A percentile compares a stretch with the other conserved stretches of the same genome.
These are phyloP conservation scores for Pyrrhoderma lamaoense DNA, from an alignment of 1,284 basidiomycete genomes.

Conservation along the genomic window DNA sequence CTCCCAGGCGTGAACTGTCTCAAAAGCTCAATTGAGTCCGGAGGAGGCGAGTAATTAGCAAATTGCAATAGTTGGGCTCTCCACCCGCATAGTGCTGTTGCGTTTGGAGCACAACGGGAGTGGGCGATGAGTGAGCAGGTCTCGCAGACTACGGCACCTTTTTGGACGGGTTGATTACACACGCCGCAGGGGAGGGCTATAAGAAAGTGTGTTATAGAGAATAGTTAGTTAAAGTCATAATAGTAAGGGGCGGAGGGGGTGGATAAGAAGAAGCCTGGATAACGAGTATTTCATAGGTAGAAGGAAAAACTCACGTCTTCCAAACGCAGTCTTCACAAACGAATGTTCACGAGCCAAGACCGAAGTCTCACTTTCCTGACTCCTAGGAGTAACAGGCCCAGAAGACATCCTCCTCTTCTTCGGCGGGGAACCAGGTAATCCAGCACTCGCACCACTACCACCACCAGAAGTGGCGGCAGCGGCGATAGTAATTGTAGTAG, in stretches of 20 bases:
- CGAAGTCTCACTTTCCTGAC: slow-evolving; percentile 39
- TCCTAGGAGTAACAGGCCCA: slow-evolving; percentile 30
- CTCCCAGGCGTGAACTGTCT: slow-evolving; percentile 29
- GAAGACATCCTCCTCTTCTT: slow-evolving; percentile 34
- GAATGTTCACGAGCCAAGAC: slow-evolving; percentile 59
- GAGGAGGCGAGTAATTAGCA: slow-evolving; percentile 61
- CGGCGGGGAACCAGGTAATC: slow-evolving; percentile 24
- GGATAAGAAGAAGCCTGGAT: too few species aligned
- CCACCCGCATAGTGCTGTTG: slow-evolving; percentile 77
- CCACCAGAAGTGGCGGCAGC: too few species aligned
- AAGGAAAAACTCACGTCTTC: slow-evolving; percentile 65
- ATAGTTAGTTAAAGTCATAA: too few species aligned
- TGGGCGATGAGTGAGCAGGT: slow-evolving; percentile 88
- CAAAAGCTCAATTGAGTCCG: slow-evolving; percentile 40
- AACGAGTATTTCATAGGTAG: slow-evolving; percentile 2
- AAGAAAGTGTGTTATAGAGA: slow-evolving; percentile 18
- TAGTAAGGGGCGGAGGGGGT: too few species aligned
- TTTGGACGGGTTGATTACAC: slow-evolving; percentile 76
- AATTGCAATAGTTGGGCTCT: slow-evolving; percentile 67
- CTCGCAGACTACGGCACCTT: slow-evolving; percentile 81
- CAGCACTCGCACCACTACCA: too few species aligned
- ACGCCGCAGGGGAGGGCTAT: slow-evolving; percentile 83
- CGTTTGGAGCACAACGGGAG: slow-evolving; percentile 66
- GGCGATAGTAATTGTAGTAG: too few species aligned
- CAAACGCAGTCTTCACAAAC: slow-evolving; percentile 89